Conservation (phyloP, 192 early-diverging fungal species). For the Umbelopsis sp. region DNA sequence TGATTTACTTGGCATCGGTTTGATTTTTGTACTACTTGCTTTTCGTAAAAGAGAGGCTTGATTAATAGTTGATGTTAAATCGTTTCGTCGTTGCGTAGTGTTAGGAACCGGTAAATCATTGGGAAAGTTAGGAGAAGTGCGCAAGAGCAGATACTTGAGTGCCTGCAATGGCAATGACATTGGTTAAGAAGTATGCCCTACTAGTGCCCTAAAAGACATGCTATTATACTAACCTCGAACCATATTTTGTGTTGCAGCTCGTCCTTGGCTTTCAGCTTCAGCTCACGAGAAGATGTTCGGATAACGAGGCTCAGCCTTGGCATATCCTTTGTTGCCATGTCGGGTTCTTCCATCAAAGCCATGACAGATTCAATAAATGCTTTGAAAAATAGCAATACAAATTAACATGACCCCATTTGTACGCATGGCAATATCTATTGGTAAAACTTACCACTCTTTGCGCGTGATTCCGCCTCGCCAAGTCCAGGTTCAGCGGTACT, state of each 20-base stretch:
- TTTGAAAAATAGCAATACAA: neutral
- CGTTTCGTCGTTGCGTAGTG: neutral
- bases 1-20: neutral
- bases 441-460: conserved; percentile 50
- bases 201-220: too few relatives aligned
- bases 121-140: neutral
- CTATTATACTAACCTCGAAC: conserved; percentile 55
- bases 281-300: conserved; percentile 63
- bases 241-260: conserved; percentile 70
- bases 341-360: conserved; percentile 35
- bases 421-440: neutral
- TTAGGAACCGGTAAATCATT: neutral
- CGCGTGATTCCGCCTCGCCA: conserved; percentile 38
- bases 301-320: conserved; percentile 62
- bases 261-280: conserved; percentile 70
- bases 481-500: conserved; percentile 63
- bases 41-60: conserved; percentile 8
- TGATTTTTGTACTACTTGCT: neutral
- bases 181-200: neutral
- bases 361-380: conserved; percentile 25
- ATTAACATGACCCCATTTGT: neutral
- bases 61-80: neutral
- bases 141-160: neutral
- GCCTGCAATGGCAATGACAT: neutral
- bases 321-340: conserved; percentile 39